A percentile compares a stretch with the other conserved stretches of the same genome.
Evolutionary conservation across 345 rosid genomes (phyloP).

Genomic region (Fremontodendron californicum): DNA sequence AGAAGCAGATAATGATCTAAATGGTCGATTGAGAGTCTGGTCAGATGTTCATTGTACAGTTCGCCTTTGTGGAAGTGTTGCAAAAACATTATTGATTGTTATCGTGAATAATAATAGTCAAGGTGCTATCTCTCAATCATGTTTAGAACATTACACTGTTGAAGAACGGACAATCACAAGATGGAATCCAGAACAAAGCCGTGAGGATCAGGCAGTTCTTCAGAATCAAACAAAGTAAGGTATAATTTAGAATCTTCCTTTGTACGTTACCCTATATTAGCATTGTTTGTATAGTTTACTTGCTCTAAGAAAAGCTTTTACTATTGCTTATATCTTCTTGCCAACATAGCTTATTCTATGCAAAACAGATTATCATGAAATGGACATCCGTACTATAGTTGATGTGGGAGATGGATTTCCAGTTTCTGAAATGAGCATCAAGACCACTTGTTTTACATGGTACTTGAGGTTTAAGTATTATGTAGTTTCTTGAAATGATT

Average conservation of each 20-base stretch:
- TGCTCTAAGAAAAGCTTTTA: background rate
- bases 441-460: background rate
- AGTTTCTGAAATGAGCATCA: background rate
- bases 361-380: background rate
- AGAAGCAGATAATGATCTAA: constrained; percentile 30
- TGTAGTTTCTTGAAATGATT: background rate
- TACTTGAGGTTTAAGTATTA: background rate
- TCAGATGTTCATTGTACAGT: constrained; percentile 62
- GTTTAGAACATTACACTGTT: constrained; percentile 45
- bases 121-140: constrained; percentile 28
- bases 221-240: constrained; percentile 22
- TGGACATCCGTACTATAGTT: background rate
- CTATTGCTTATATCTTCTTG: background rate
- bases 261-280: background rate
- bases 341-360: background rate
- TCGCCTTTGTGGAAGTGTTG: constrained; percentile 77
- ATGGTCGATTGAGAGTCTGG: constrained; percentile 59
- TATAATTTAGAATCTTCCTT: background rate
- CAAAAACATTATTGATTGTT: constrained; percentile 60
- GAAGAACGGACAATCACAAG: constrained; percentile 55
- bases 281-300: background rate
- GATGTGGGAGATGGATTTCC: background rate
- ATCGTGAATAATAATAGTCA: constrained; percentile 34
- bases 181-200: constrained; percentile 64
- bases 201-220: constrained; percentile 43